phyloP scores from a whole-genome alignment of 1,284 basidiomycete genomes.

The Phaffia rhodozyma region DNA sequence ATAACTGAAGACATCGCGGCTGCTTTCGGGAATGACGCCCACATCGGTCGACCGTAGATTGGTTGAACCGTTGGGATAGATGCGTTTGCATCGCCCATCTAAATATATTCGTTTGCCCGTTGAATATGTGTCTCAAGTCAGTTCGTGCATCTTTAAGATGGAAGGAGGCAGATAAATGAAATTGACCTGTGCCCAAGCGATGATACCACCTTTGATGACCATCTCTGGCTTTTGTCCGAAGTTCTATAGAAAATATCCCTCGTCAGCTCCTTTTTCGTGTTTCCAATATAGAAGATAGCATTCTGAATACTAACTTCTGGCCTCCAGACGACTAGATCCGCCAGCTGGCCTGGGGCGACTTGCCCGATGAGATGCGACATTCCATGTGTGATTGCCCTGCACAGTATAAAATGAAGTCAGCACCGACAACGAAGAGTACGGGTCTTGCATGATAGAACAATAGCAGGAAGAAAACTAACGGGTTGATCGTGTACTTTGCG shows the following conservation, averaged over 20 bases:
- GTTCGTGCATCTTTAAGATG: not conserved
- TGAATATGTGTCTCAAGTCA: not conserved
- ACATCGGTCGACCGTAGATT: slow-evolving; percentile 75
- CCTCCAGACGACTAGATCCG: slow-evolving; percentile 90
- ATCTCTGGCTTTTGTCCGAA: slow-evolving; percentile 87
- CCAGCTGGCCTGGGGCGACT: slow-evolving; percentile 67
- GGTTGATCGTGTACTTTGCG: slow-evolving; percentile 95
- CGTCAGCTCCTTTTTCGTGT: too few relatives aligned
- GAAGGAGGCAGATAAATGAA: not conserved
- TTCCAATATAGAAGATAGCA: too few relatives aligned
- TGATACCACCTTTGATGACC: slow-evolving; percentile 88
- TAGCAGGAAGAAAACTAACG: slow-evolving; percentile 47
- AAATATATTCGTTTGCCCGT: not conserved
- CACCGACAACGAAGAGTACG: not conserved
- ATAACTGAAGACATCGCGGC: slow-evolving; percentile 68
- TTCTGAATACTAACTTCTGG: slow-evolving; percentile 41
- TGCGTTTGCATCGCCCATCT: slow-evolving; percentile 88
- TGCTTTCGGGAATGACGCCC: slow-evolving; percentile 60
- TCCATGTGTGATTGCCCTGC: slow-evolving; percentile 84
- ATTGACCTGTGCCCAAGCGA: slow-evolving; percentile 71
- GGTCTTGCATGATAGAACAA: not conserved
- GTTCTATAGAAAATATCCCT: slow-evolving; percentile 32
- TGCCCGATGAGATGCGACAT: slow-evolving; percentile 80
- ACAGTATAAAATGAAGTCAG: not conserved
- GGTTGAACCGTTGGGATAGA: slow-evolving; percentile 92